Evolutionary conservation across 2,329 filamentous ascomycete species (phyloP), one percentile per base, ranked within the genome.

Genomic region (Pseudofabraea citricarpa): DNA sequence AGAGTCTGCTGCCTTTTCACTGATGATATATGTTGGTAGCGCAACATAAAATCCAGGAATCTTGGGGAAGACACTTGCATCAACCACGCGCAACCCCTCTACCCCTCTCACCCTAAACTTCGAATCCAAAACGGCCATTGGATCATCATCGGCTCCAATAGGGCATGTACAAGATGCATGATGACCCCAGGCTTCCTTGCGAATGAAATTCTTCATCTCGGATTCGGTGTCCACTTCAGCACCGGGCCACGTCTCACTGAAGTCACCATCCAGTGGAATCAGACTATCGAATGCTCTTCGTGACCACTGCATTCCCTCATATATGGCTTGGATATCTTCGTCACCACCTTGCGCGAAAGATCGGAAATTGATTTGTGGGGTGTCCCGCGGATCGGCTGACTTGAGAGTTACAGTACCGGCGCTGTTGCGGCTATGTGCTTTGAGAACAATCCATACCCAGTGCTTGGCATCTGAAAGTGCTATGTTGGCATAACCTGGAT

Each of bases 311-410:
- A 52, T 44, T 7, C 46, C 47, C 44, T 54, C 47, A 19, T 44
- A 22, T 4, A 54, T 21, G 10, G 56, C 52, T 19, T 50, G 26
- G 2, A 58, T 36, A 33, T 57, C 55, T 5, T 42, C 22, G 12
- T 43, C 22, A 31, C 45, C 46, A 6, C 75, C 73, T 18, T 71
- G 66, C 16, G 58, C 64, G 63, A 77, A 82, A 60, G 73, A 83
- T 60, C 79, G 77, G 66, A 81, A 85, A 39, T 68, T 66, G 51
- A 87, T 83, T 5, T 74, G 60, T 0, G 85, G 84, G 3, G 71
- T 66, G 42, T 86, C 82, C 1, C 77, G 74, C 0, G 84, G 83
- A 56, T 87, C 74, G 0, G 73, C 64, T 0, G 77, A 81, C 13
- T 67, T 68, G 5, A 89, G 73, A 3, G 62, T 72, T 4, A 89